Base-by-base conservation (phyloP, 2,329 filamentous ascomycete genomes). In the Ophiostoma sp. region DNA sequence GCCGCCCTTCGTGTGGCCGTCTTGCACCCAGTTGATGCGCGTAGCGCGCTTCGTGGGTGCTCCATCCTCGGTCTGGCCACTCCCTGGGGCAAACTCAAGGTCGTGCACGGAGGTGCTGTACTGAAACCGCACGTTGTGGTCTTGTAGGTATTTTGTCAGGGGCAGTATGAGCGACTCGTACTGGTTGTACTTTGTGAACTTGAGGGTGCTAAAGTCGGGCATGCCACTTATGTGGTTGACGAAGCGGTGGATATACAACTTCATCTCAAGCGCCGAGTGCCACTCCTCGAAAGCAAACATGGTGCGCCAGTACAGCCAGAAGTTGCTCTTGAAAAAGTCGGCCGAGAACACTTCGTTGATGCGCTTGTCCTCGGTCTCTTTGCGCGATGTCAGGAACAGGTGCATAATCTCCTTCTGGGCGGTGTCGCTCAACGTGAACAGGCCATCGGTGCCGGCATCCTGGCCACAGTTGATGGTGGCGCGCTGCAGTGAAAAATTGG, bases 241-340 rank as follows among this genome's bases (percentile, higher is more conserved):
- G 68, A 78, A 78, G 60, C 76, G 73, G 67, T 76, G 75, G 11
- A 78, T 72, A 67, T 77, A 78, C 27, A 76, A 74, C 71, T 75
- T 74, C 69, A 78, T 76, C 71, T 78, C 76, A 5, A 77, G 73
- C 3, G 76, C 76, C 41, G 74, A 75, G 70, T 78, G 76, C 76
- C 76, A 78, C 55, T 76, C 74, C 68, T 78, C 73, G 70, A 78
- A 78, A 58, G 76, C 74, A 70, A 74, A 75, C 70, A 76, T 78
- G 49, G 75, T 78, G 42, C 73, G 75, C 75, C 76, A 77, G 72
- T 76, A 75, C 65, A 75, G 75, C 77, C 77, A 78, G 66, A 78
- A 78, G 65, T 77, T 77, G 41, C 75, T 77, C 66, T 74, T 63
- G 69, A 78, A 78, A 67, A 78, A 78, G 27, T 73, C 74, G 8